Base-by-base conservation (phyloP, 2,329 filamentous ascomycete genomes). In the Talaromyces sp. region DNA sequence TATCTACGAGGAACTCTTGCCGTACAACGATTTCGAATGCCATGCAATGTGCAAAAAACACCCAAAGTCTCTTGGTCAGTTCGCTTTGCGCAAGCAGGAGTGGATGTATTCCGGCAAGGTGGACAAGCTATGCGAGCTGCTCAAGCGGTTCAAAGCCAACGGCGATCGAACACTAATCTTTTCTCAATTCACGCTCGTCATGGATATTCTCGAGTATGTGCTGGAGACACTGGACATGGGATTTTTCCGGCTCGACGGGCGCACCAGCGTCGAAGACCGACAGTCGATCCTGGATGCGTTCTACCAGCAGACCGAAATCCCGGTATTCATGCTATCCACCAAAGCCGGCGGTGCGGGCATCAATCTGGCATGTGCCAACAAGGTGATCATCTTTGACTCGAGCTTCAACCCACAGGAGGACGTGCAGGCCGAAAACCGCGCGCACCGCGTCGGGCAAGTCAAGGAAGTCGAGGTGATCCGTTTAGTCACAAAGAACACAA, bases 381-480 rank as follows among this genome's bases (percentile, higher is more conserved):
- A 97, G 77, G 94, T 99, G 68, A 87, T 99, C 76, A 95, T 99
- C 70, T 97, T 98, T 73, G 95, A 99, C 76, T 90, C 90, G 65
- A 91, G 89, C n/a, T 96, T 97, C 79, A 99, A 99, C 69, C 95
- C 95, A 0, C 95, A 99, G 73, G 94, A 98, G 68, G 95, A 99
- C 72, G 88, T 96, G n/a, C 95, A 99, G 75, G 95, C 95, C 0
- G 95, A 98, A 80, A 98, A 99, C 74, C 88, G 95, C 18, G 95
- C 95, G 0, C 95, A 99, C 77, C 89, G 95, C 14, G 91, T 99
- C 8, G 95, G 95, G 0, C 95, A 99, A 79, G 93, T 86, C 33
- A 83, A 91, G 16, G 89, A 94, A 40, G 95, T 99, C 1, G 94
- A 99, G 73, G 90, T 99, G 47, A 87, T 96, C 47, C 83, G 92